A percentile compares a stretch with the other conserved stretches of the same genome.
These are phyloP conservation scores for Alternaria arborescens DNA, from an alignment of 2,329 filamentous ascomycete species.

Conservation along the genomic window DNA sequence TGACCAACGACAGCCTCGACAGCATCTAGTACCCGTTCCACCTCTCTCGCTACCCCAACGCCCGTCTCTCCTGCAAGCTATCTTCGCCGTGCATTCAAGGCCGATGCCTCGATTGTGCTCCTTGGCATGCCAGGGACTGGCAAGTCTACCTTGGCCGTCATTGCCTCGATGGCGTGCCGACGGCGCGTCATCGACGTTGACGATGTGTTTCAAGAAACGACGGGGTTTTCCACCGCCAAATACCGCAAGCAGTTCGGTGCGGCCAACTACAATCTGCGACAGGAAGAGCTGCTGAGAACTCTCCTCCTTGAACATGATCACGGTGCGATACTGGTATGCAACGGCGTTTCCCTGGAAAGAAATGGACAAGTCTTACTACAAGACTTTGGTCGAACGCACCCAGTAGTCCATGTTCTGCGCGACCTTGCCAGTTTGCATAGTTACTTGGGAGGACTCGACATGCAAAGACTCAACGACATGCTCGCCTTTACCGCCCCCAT, in stretches of 20 bases:
- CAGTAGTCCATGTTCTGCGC: conserved; percentile 74
- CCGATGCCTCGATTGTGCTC: conserved; percentile 75
- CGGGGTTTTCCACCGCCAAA: conserved; percentile 67
- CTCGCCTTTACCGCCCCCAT: conserved; percentile 66
- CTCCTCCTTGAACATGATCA: conserved; percentile 67
- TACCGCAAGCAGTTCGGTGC: conserved; percentile 72
- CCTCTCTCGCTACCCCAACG: conserved; percentile 39
- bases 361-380: conserved; percentile 67
- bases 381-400: conserved; percentile 70
- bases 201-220: conserved; percentile 70
- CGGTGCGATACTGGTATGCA: conserved; percentile 75
- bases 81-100: conserved; percentile 57
- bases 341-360: conserved; percentile 72
- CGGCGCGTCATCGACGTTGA: conserved; percentile 75
- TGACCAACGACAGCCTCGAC: conserved; percentile 27
- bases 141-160: conserved; percentile 78
- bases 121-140: conserved; percentile 77
- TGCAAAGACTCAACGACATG: conserved; percentile 65
- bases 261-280: conserved; percentile 68
- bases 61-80: conserved; percentile 26
- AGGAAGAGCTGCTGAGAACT: conserved; percentile 68
- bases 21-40: conserved; percentile 38
- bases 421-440: conserved; percentile 71
- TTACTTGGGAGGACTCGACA: conserved; percentile 65
- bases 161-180: conserved; percentile 75